Percentiles rank a stretch among this genome's conserved stretches.
phyloP scores from a whole-genome alignment of 2,329 filamentous ascomycete genomes.

The Penicillium frequentans region DNA sequence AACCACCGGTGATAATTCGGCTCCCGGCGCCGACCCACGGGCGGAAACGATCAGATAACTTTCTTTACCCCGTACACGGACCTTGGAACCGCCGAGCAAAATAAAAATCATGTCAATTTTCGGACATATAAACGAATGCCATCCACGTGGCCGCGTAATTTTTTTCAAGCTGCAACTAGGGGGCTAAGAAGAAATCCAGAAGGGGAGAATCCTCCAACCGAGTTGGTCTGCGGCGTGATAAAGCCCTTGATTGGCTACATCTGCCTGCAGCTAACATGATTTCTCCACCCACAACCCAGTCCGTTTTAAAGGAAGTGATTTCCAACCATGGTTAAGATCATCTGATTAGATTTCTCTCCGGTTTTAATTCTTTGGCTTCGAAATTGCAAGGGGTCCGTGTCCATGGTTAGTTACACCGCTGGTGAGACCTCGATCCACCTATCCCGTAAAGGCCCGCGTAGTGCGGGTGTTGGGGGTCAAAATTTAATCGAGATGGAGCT shows the following conservation, averaged over 20 bases:
- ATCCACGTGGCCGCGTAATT: neutral
- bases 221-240: neutral
- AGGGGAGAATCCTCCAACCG: neutral
- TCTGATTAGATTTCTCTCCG: conserved; percentile 2
- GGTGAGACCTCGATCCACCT: neutral
- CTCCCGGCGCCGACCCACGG: neutral
- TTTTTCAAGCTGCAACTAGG: neutral
- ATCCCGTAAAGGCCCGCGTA: neutral
- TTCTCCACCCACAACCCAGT: neutral
- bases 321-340: conserved; percentile 3
- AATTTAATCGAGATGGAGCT: neutral
- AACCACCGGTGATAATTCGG: neutral
- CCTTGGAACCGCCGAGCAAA: neutral
- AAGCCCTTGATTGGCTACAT: neutral
- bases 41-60: conserved; percentile 1
- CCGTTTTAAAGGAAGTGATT: neutral
- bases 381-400: neutral
- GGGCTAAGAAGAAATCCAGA: neutral
- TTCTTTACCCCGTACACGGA: neutral
- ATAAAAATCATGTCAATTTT: neutral
- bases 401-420: neutral
- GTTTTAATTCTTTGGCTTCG: neutral
- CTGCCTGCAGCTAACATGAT: neutral
- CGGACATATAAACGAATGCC: neutral
- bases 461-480: neutral